Evolutionary conservation across 164 flowering plant species (phyloP).

Genomic region (Taxillus chinensis): DNA sequence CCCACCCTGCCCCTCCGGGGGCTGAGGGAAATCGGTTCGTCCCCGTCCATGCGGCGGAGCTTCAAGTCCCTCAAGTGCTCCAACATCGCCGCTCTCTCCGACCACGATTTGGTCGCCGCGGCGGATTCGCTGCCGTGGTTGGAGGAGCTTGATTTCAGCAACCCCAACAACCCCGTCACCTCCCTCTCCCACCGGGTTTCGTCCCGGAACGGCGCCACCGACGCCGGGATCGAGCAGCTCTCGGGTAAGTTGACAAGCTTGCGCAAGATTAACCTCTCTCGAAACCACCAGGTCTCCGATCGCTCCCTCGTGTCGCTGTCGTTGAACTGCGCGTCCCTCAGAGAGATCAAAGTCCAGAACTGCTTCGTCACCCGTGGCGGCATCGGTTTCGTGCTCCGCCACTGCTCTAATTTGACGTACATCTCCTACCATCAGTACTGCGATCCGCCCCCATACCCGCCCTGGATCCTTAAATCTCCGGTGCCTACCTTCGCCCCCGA

Average conservation of each 20-base stretch:
- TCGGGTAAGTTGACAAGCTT: conserved; percentile 24
- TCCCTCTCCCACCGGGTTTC: not conserved
- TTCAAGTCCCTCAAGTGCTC: too few relatives aligned
- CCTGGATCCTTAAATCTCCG: not conserved
- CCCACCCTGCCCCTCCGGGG: conserved; percentile 20
- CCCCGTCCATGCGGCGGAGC: too few relatives aligned
- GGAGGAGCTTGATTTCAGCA: conserved; percentile 8
- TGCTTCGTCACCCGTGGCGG: conserved; percentile 26
- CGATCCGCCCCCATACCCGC: conserved; percentile 12
- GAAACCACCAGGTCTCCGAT: conserved; percentile 38
- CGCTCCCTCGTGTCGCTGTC: conserved; percentile 24
- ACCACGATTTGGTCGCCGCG: too few relatives aligned
- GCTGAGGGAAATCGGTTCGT: too few relatives aligned
- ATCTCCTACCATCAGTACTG: conserved; percentile 10
- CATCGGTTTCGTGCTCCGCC: conserved; percentile 15
- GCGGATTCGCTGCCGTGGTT: too few relatives aligned
- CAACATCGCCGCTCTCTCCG: too few relatives aligned
- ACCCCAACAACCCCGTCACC: conserved; percentile 15
- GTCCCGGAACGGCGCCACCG: conserved; percentile 17
- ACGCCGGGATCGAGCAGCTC: conserved; percentile 29
- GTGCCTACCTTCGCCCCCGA: conserved; percentile 3
- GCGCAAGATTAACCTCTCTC: conserved; percentile 35
- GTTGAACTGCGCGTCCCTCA: conserved; percentile 22
- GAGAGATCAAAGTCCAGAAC: conserved; percentile 21
- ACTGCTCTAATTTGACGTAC: conserved; percentile 17